Percentiles rank a stretch among this genome's conserved stretches.
These are phyloP conservation scores for Trichoderma endophyticum DNA, from an alignment of 2,329 filamentous ascomycete genomes.

Conservation along the genomic window DNA sequence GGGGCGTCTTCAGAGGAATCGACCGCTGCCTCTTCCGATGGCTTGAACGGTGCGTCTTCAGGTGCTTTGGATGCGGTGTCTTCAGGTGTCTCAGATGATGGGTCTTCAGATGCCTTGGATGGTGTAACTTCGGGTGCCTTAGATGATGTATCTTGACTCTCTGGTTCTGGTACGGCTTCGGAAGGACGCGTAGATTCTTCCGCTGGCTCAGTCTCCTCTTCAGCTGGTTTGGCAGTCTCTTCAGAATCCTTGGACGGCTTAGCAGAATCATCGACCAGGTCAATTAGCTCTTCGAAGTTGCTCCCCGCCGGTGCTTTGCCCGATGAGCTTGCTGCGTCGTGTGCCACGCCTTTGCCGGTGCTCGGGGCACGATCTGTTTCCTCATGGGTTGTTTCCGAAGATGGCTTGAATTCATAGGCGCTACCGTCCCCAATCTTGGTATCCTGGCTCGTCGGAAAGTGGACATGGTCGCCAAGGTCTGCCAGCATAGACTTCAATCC, in stretches of 20 bases:
- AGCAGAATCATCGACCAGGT: not conserved
- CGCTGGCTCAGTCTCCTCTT: not conserved
- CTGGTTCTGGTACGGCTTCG: not conserved
- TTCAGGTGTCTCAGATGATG: not conserved
- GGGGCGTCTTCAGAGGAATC: not conserved
- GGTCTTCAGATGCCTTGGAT: not conserved
- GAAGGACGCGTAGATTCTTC: not conserved
- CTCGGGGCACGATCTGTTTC: not conserved
- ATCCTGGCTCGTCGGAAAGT: slow-evolving; percentile 14
- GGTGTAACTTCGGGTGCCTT: not conserved
- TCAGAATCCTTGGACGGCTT: not conserved
- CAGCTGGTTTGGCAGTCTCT: not conserved
- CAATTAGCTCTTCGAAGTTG: not conserved
- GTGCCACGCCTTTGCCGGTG: not conserved
- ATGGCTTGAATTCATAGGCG: not conserved
- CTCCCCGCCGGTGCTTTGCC: not conserved
- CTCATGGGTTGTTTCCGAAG: not conserved
- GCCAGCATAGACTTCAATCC: slow-evolving; percentile 51
- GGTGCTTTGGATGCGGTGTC: not conserved
- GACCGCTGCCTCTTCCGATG: not conserved
- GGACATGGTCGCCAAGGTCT: slow-evolving; percentile 30
- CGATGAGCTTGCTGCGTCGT: not conserved
- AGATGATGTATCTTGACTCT: not conserved
- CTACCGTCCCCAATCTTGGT: slow-evolving; percentile 14
- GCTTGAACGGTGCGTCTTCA: not conserved